phyloP scores from a whole-genome alignment of 495 filamentous ascomycete genomes.

The Pseudoneurospora amorphoporcata region DNA sequence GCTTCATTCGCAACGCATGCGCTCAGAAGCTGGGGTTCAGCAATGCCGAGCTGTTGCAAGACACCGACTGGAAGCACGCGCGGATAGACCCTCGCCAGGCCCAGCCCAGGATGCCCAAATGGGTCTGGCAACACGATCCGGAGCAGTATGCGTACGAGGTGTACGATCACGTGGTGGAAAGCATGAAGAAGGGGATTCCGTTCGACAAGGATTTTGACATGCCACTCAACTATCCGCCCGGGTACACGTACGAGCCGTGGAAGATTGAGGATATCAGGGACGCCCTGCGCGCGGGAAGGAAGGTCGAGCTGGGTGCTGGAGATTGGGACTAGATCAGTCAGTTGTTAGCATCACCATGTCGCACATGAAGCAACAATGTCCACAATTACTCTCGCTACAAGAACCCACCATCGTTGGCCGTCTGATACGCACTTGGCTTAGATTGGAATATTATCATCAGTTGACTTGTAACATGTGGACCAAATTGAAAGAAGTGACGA shows the following conservation, averaged over 20 bases:
- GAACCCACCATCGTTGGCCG: constrained; percentile 15
- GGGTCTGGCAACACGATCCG: constrained; percentile 48
- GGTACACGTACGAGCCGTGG: constrained; percentile 38
- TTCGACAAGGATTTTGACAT: constrained; percentile 29
- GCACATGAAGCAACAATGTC: constrained; percentile 18
- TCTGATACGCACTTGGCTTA: constrained; percentile 30
- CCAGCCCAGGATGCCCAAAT: constrained; percentile 40
- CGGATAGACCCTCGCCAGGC: constrained; percentile 37
- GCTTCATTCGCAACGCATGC: constrained; percentile 46
- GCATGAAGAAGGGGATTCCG: constrained; percentile 26
- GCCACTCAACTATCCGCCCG: constrained; percentile 33
- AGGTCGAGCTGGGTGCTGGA: constrained; percentile 27
- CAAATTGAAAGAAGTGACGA: too few relatives aligned
- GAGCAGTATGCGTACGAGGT: constrained; percentile 47
- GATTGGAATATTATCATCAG: background rate
- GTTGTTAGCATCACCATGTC: background rate
- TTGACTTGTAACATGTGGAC: background rate
- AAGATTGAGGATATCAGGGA: constrained; percentile 33
- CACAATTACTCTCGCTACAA: background rate
- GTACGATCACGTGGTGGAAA: constrained; percentile 35
- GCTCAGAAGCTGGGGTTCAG: constrained; percentile 47
- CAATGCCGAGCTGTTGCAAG: constrained; percentile 45
- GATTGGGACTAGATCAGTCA: constrained; percentile 24
- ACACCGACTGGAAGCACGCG: constrained; percentile 48
- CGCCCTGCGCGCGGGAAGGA: constrained; percentile 24